These are phyloP conservation scores for Aspergillus kassunensis DNA, from an alignment of 495 filamentous ascomycete species.

Conservation along the genomic window DNA sequence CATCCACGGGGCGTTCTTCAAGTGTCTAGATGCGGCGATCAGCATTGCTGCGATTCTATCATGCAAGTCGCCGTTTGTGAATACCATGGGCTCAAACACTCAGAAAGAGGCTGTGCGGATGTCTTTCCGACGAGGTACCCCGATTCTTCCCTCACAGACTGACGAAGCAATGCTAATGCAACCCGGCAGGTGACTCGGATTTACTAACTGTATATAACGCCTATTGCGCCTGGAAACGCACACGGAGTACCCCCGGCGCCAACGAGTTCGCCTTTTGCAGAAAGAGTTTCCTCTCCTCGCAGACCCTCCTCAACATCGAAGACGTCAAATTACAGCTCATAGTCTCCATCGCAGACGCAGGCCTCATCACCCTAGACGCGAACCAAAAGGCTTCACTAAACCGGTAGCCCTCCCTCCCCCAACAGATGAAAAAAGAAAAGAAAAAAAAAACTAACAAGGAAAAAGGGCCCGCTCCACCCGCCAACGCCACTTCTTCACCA, in stretches of 20 bases:
- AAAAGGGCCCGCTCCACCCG: constrained; percentile 50
- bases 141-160: background rate
- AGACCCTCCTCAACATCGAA: constrained; percentile 84
- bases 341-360: constrained; percentile 74
- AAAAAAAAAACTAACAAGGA: background rate
- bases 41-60: constrained; percentile 90
- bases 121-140: constrained; percentile 64
- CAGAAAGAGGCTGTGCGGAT: constrained; percentile 74
- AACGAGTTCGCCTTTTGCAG: constrained; percentile 84
- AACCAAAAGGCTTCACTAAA: constrained; percentile 65
- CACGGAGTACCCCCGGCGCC: constrained; percentile 59
- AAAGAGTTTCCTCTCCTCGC: constrained; percentile 82
- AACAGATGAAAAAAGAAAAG: background rate
- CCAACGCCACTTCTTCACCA: constrained; percentile 70
- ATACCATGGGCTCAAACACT: constrained; percentile 72
- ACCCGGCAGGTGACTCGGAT: constrained; percentile 83
- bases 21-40: constrained; percentile 82
- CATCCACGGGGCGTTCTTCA: constrained; percentile 76
- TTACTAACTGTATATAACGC: constrained; percentile 90
- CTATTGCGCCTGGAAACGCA: constrained; percentile 79
- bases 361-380: constrained; percentile 67
- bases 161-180: background rate
- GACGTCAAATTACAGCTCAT: constrained; percentile 90
- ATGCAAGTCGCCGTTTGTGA: constrained; percentile 89
- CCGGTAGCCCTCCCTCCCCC: constrained; percentile 32